Conservation (phyloP, 345 rosid species). For the Arabidopsis arenosa region DNA sequence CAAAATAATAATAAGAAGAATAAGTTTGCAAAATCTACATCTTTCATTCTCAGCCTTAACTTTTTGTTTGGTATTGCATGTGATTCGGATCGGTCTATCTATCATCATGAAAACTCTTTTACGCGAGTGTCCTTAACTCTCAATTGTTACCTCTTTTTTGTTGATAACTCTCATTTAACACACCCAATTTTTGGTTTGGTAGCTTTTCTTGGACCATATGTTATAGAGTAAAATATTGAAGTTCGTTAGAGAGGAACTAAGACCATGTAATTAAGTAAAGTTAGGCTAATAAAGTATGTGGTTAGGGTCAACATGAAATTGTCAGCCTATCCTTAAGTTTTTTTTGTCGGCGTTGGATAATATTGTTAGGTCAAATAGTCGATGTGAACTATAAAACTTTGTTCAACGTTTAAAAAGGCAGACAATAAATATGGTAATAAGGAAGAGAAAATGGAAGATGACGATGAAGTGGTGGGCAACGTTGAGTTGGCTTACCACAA, state of each 20-base stretch:
- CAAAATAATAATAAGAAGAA: conserved; percentile 20
- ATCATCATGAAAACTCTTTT: conserved; percentile 22
- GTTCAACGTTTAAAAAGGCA: conserved; percentile 15
- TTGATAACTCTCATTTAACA: conserved; percentile 32
- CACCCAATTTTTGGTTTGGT: conserved; percentile 32
- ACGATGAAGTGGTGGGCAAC: conserved; percentile 40
- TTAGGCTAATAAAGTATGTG: conserved; percentile 16
- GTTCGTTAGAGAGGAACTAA: conserved; percentile 24
- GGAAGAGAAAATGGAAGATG: conserved; percentile 43
- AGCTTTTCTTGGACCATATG: conserved; percentile 26
- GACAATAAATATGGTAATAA: conserved; percentile 1
- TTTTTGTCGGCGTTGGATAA: conserved; percentile 30
- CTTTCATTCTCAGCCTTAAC: conserved; percentile 45
- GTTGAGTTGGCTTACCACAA: conserved; percentile 37
- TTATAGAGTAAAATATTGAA: background rate
- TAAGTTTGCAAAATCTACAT: conserved; percentile 15
- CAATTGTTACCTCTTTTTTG: conserved; percentile 35
- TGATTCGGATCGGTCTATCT: conserved; percentile 47
- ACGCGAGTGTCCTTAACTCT: conserved; percentile 42
- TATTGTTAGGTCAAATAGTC: conserved; percentile 41
- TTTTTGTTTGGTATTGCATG: conserved; percentile 46
- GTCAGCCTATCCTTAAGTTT: conserved; percentile 5
- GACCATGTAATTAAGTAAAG: conserved; percentile 16
- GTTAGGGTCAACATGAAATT: conserved; percentile 23
- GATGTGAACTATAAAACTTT: conserved; percentile 30